Percentiles rank a stretch among this genome's conserved stretches.
phyloP scores from a whole-genome alignment of 345 rosid species.

The Raphanus raphanistrum region DNA sequence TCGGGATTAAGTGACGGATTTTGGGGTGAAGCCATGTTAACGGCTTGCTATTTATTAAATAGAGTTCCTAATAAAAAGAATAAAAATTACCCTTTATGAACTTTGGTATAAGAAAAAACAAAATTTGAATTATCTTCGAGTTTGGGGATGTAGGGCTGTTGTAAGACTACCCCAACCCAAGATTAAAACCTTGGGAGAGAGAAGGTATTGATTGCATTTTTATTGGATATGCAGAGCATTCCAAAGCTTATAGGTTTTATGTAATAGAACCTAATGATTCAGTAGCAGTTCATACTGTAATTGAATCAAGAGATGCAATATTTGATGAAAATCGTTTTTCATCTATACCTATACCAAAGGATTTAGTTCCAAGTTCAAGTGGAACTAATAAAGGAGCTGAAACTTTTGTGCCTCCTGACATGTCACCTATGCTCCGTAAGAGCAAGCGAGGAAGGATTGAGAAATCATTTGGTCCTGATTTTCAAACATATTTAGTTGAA shows the following conservation, averaged over 20 bases:
- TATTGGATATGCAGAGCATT: background rate
- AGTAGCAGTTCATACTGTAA: background rate
- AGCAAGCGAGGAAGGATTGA: no score
- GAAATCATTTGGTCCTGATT: no score
- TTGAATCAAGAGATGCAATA: constrained; percentile 17
- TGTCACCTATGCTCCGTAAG: no score
- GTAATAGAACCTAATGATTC: background rate
- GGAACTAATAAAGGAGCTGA: background rate
- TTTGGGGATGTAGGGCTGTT: background rate
- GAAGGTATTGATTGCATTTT: background rate
- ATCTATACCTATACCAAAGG: background rate
- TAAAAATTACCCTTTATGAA: background rate
- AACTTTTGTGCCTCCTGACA: no score
- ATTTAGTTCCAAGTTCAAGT: background rate
- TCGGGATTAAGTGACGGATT: no score
- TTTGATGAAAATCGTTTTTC: constrained; percentile 4
- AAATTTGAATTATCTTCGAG: background rate
- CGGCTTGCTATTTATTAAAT: no score
- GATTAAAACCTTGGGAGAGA: background rate
- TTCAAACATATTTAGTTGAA: no score
- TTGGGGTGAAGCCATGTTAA: no score
- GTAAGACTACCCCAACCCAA: background rate
- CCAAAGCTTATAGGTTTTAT: constrained; percentile 6
- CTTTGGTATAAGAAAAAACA: background rate
- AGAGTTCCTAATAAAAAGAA: no score